A percentile compares a stretch with the other conserved stretches of the same genome.
phyloP scores from a whole-genome alignment of 257 asterid species.

The Solanum ossicruentum region DNA sequence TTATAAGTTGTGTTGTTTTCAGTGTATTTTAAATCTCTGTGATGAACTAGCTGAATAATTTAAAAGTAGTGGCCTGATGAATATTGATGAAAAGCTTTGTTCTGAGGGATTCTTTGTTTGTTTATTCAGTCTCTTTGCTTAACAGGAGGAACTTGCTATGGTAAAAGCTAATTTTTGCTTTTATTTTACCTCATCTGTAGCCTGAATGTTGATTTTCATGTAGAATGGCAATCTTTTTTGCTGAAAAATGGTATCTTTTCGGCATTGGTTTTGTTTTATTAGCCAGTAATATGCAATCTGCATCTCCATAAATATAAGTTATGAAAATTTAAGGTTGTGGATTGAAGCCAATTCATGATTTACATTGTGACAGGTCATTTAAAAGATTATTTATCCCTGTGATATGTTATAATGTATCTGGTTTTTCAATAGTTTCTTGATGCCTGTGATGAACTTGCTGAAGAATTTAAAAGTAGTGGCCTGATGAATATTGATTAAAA shows the following conservation, averaged over 20 bases:
- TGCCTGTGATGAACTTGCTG: neutral
- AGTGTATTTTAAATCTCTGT: neutral
- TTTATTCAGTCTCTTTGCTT: neutral
- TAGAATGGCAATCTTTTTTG: neutral
- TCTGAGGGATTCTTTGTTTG: neutral
- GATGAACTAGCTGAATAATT: neutral
- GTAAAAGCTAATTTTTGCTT: neutral
- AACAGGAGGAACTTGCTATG: neutral
- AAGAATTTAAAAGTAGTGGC: neutral
- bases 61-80: neutral
- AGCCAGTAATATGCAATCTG: neutral
- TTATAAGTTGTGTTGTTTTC: neutral
- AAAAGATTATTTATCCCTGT: neutral
- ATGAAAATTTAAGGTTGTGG: neutral
- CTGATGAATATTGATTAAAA: neutral
- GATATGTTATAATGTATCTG: neutral
- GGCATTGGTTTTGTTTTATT: neutral
- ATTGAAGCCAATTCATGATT: neutral
- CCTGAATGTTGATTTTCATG: neutral
- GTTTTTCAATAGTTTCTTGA: neutral
- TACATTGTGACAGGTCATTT: neutral
- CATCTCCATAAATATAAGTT: neutral
- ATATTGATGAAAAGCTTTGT: neutral
- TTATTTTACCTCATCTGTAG: neutral
- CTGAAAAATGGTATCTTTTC: neutral